phyloP scores from a whole-genome alignment of 2,329 filamentous ascomycete species.

The Scedosporium boydii region DNA sequence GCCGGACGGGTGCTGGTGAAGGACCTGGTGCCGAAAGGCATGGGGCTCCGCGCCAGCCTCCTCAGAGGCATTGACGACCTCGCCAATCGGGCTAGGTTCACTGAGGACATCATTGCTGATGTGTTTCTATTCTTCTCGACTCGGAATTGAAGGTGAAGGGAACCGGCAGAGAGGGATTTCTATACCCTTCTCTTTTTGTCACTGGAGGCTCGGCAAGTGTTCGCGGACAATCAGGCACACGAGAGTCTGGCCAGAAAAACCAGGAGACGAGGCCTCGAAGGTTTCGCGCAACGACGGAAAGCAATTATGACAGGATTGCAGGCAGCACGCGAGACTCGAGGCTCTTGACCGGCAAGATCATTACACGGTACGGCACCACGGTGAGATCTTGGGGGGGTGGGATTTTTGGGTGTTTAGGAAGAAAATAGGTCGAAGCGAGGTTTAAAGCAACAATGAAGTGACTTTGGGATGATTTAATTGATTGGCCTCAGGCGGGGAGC shows the following conservation, averaged over 20 bases:
- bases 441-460: neutral
- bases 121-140: neutral
- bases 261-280: neutral
- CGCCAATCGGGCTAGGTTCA: conserved; percentile 3
- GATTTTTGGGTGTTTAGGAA: neutral
- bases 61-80: conserved; percentile 53
- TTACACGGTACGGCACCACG: neutral
- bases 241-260: neutral
- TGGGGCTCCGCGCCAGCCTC: conserved; percentile 45
- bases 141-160: neutral
- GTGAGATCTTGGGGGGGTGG: neutral
- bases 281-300: neutral
- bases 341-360: conserved; percentile 3
- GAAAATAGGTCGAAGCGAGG: neutral
- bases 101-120: conserved; percentile 31
- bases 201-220: neutral
- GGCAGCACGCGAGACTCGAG: neutral
- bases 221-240: neutral
- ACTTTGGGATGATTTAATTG: neutral
- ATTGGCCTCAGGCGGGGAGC: conserved; percentile 4
- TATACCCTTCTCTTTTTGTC: neutral
- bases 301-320: neutral
- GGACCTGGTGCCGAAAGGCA: conserved; percentile 37
- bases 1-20: conserved; percentile 83
- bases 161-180: neutral